Percentiles rank a stretch among this genome's conserved stretches.
Evolutionary conservation across 192 early-diverging fungal species (phyloP).

Genomic region (Backusella tarrabulga): DNA sequence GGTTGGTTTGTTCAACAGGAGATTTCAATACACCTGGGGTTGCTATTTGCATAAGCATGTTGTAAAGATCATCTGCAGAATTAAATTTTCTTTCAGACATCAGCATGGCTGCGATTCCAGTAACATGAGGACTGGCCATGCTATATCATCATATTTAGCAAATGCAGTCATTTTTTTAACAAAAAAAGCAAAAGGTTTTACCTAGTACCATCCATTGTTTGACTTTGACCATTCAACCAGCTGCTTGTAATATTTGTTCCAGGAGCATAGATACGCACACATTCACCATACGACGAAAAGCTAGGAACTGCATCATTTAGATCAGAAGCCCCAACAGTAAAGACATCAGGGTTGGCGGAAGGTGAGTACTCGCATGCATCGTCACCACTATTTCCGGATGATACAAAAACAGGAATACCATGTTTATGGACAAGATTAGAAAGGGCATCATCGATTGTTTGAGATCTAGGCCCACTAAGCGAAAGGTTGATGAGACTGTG

Average conservation of each 20-base stretch:
- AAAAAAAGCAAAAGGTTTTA: slow-evolving; percentile 13
- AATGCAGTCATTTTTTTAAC: not conserved
- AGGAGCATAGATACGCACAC: slow-evolving; percentile 63
- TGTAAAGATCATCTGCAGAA: slow-evolving; percentile 34
- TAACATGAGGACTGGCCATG: slow-evolving; percentile 50
- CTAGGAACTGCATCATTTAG: slow-evolving; percentile 39
- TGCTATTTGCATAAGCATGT: slow-evolving; percentile 9
- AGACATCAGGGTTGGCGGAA: slow-evolving; percentile 39
- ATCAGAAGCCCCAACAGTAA: slow-evolving; percentile 49
- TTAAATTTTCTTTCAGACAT: slow-evolving; percentile 29
- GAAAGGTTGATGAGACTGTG: slow-evolving; percentile 58
- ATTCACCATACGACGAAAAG: slow-evolving; percentile 54
- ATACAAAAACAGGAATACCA: slow-evolving; percentile 51
- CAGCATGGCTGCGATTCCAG: slow-evolving; percentile 46
- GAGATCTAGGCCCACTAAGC: slow-evolving; percentile 53
- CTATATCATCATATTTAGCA: slow-evolving; percentile 8
- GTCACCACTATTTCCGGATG: slow-evolving; percentile 56
- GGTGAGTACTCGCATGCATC: slow-evolving; percentile 62
- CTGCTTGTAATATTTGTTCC: slow-evolving; percentile 51
- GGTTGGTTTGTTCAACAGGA: not conserved
- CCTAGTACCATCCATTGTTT: slow-evolving; percentile 48
- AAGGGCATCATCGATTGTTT: slow-evolving; percentile 42
- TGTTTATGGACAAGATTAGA: slow-evolving; percentile 20
- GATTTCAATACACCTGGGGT: slow-evolving; percentile 12
- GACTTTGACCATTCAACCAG: slow-evolving; percentile 27